Evolutionary conservation across 2,329 filamentous ascomycete genomes (phyloP), one percentile per base, ranked within the genome.

Genomic region (Fusarium papillatum): DNA sequence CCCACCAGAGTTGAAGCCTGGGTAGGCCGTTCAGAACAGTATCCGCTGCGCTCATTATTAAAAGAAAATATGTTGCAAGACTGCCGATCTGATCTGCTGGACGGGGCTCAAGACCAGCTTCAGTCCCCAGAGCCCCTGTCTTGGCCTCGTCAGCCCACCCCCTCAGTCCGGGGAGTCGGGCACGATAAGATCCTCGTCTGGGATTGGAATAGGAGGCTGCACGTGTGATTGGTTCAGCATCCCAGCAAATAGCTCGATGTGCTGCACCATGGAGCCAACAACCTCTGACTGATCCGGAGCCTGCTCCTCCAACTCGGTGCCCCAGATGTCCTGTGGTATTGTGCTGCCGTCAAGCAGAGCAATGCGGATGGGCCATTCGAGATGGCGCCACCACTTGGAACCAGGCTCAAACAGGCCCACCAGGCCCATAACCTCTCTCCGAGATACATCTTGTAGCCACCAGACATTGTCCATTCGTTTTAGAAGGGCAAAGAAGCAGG

Each of bases 371-470:
- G 90, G 90, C 90, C 90, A 92, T 76, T 91, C 89, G 8, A 92
- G 84, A 74, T 91, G 89, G 39, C 88, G 86, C 90, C 90, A 91
- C 90, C 90, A 92, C 64, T 86, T 85, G 31, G 89, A 91, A 60
- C 90, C 88, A 3, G 87, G 86, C 78, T 91, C 88, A 79, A 92
- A 92, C 41, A 91, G 82, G 41, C 87, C 88, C 24, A 91, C 87
- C 29, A 94, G 87, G 24, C 92, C 92, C 80, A 91, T 89, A 19
- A 95, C 90, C 77, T 95, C 91, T 67, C 91, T 88, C 19, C 89
- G 88, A 10, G 92, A 89, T 78, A 93, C 92, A 46, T 93, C 92
- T 24, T 91, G 88, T 34, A 94, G 84, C 93, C 93, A 95, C 93
- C 93, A 95, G 19, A 92, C 85, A 19, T 86, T 82, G 71, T 93